A percentile compares a stretch with the other conserved stretches of the same genome.
These are phyloP conservation scores for Amylocarpus encephaloides DNA, from an alignment of 2,329 filamentous ascomycete genomes.

Conservation along the genomic window DNA sequence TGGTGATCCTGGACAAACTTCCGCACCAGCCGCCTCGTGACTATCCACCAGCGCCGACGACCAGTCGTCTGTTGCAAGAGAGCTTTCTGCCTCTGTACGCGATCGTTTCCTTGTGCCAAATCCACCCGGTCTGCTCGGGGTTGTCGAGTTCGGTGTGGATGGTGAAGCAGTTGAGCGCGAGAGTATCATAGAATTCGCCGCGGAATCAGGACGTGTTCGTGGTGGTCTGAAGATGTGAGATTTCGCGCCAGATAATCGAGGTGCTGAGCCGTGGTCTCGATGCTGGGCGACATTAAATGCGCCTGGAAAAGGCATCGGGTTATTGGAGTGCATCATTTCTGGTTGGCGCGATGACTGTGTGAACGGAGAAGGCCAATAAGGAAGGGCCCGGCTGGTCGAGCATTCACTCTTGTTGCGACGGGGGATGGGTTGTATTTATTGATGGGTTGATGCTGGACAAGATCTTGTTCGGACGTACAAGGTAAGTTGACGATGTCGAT, in stretches of 20 bases:
- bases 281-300: constrained; percentile 20
- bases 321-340: constrained; percentile 21
- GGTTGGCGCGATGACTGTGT: background rate
- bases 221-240: constrained; percentile 39
- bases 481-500: background rate
- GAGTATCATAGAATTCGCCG: constrained; percentile 30
- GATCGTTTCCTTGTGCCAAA: constrained; percentile 15
- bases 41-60: constrained; percentile 12
- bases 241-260: constrained; percentile 28
- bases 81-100: constrained; percentile 12
- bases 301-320: constrained; percentile 19
- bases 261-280: constrained; percentile 15
- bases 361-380: too few relatives aligned
- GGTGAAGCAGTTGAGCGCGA: constrained; percentile 19
- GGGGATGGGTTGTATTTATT: too few relatives aligned
- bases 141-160: background rate
- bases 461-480: background rate
- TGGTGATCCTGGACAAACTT: constrained; percentile 29
- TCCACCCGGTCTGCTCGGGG: background rate
- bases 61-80: constrained; percentile 13
- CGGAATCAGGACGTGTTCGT: constrained; percentile 34
- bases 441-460: too few relatives aligned
- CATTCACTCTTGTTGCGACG: too few relatives aligned
- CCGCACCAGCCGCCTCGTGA: constrained; percentile 6
- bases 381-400: too few relatives aligned